These are phyloP conservation scores for Cladosporium sphaerospermum DNA, from an alignment of 2,329 filamentous ascomycete species.

Conservation along the genomic window DNA sequence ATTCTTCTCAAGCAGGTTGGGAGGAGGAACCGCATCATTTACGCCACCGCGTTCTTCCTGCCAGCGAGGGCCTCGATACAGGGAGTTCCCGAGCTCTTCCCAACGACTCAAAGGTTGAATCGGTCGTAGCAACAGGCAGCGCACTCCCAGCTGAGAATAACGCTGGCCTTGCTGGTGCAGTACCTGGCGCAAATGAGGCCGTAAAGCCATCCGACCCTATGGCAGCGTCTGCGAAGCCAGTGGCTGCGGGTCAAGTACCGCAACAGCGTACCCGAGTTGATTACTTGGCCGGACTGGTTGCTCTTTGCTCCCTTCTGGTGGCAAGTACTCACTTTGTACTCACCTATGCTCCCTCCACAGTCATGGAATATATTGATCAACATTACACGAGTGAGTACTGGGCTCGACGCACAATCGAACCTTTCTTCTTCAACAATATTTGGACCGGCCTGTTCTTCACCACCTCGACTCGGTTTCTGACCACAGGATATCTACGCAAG, in stretches of 20 bases:
- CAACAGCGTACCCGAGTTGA: conserved; percentile 33
- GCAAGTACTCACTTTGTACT: conserved; percentile 40
- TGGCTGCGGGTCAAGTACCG: conserved; percentile 8
- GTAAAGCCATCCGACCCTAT: not conserved
- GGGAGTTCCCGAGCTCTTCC: not conserved
- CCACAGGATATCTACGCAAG: conserved; percentile 35
- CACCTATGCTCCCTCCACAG: conserved; percentile 36
- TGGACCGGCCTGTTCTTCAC: conserved; percentile 46
- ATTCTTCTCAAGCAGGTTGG: not conserved
- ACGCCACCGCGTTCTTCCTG: not conserved
- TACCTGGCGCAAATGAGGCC: conserved; percentile 3
- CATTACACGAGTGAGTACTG: conserved; percentile 39
- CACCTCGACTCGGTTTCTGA: conserved; percentile 42
- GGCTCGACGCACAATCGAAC: conserved; percentile 38
- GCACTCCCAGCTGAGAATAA: not conserved
- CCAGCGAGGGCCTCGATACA: not conserved
- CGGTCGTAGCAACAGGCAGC: not conserved
- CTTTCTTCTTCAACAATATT: conserved; percentile 42
- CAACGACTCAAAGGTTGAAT: not conserved
- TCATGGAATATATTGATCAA: conserved; percentile 30
- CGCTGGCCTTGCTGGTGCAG: conserved; percentile 7
- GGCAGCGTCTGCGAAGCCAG: conserved; percentile 14
- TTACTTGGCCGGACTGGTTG: conserved; percentile 42
- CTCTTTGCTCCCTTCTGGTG: conserved; percentile 41
- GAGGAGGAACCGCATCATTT: not conserved